These are phyloP conservation scores for Nepenthes mirabilis DNA, from an alignment of 148 eudicot genomes.

Conservation along the genomic window DNA sequence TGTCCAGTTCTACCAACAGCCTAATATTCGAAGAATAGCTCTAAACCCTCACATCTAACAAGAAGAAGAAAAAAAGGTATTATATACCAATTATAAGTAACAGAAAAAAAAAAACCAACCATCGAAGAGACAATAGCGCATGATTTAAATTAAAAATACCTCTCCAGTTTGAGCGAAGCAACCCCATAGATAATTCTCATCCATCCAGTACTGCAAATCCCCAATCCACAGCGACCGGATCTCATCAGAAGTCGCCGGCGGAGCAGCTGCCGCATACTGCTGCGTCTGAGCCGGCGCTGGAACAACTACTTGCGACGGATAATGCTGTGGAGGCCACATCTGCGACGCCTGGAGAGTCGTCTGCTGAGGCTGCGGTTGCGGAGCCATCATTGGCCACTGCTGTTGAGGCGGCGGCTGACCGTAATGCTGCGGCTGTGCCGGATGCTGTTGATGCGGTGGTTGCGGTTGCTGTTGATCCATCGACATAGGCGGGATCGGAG, in stretches of 20 bases:
- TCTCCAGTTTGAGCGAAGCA: constrained; percentile 61
- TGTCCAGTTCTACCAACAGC: too few species aligned
- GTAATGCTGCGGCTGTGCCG: constrained; percentile 26
- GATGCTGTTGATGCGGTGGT: constrained; percentile 22
- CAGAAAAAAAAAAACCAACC: neutral
- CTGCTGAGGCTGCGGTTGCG: constrained; percentile 12
- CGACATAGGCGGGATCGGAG: constrained; percentile 22
- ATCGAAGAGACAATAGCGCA: neutral
- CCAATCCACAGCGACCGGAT: constrained; percentile 90
- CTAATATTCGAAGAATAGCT: too few species aligned
- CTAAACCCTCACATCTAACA: too few species aligned
- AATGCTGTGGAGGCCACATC: constrained; percentile 12
- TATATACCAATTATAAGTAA: neutral
- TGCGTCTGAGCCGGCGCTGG: constrained; percentile 21
- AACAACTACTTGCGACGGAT: constrained; percentile 6
- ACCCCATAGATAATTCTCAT: constrained; percentile 51
- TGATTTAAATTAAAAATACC: constrained; percentile 18
- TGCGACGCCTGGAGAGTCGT: constrained; percentile 6
- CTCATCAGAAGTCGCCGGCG: constrained; percentile 36
- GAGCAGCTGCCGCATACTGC: constrained; percentile 24
- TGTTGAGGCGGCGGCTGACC: constrained; percentile 32
- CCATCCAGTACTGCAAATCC: constrained; percentile 94
- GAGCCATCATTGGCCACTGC: constrained; percentile 61
- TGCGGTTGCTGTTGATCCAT: constrained; percentile 16
- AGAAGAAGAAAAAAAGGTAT: too few species aligned